These are phyloP conservation scores for Alternaria triticimaculans DNA, from an alignment of 2,329 filamentous ascomycete species.

Conservation along the genomic window DNA sequence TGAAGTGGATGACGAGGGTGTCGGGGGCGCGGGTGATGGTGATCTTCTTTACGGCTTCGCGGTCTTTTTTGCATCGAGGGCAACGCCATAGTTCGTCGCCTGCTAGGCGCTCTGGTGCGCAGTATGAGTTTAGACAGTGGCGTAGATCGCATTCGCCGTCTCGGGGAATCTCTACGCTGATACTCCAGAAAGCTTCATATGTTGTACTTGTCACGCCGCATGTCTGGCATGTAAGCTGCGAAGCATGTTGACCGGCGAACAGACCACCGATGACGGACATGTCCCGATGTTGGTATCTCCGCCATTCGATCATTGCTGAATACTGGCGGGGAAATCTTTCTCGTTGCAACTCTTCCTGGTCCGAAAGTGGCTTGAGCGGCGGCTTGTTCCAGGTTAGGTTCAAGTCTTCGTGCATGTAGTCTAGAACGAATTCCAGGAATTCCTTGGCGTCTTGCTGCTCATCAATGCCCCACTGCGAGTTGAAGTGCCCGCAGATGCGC, in stretches of 20 bases:
- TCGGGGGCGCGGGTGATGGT: constrained; percentile 80
- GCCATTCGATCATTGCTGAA: constrained; percentile 78
- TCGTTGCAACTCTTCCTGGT: constrained; percentile 65
- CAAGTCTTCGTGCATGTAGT: constrained; percentile 84
- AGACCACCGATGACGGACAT: constrained; percentile 78
- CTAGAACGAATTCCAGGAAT: constrained; percentile 82
- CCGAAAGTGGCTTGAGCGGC: constrained; percentile 64
- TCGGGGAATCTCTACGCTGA: constrained; percentile 73
- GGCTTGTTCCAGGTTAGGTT: constrained; percentile 70
- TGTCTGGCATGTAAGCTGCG: constrained; percentile 65
- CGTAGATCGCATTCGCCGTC: constrained; percentile 67
- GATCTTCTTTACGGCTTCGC: constrained; percentile 72
- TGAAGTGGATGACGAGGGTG: constrained; percentile 78
- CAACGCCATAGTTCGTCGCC: constrained; percentile 76
- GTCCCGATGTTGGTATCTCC: constrained; percentile 71
- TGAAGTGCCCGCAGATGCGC: constrained; percentile 69
- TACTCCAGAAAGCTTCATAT: constrained; percentile 73
- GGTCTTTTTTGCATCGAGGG: constrained; percentile 72
- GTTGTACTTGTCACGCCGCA: constrained; percentile 70
- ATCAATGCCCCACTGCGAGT: constrained; percentile 72
- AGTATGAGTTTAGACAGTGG: constrained; percentile 74
- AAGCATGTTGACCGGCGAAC: constrained; percentile 76
- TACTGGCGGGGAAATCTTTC: constrained; percentile 67
- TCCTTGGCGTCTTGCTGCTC: constrained; percentile 92
- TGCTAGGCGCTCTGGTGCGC: constrained; percentile 69